Evolutionary conservation across 345 rosid genomes (phyloP).

Genomic region (Dimocarpus longan): DNA sequence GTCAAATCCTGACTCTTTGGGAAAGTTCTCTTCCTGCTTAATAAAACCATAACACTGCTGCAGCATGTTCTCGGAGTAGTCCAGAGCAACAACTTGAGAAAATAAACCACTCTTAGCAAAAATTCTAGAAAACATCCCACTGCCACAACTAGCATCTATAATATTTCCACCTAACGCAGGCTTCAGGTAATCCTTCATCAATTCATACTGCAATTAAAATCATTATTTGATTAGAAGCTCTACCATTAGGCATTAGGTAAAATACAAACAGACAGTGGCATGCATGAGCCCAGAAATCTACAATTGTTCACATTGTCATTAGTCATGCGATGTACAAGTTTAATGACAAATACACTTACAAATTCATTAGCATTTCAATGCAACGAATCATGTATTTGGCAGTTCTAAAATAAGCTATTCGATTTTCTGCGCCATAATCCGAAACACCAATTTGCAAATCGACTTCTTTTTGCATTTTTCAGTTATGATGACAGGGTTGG

Average conservation of each 20-base stretch:
- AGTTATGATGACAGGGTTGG: background rate
- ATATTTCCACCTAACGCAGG: constrained; percentile 82
- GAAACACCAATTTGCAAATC: background rate
- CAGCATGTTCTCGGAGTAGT: constrained; percentile 92
- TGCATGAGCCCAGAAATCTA: background rate
- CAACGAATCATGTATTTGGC: background rate
- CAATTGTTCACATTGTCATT: background rate
- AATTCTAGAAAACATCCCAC: constrained; percentile 81
- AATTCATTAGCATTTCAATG: background rate
- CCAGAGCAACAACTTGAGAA: constrained; percentile 75
- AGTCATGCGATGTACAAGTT: background rate
- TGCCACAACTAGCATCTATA: constrained; percentile 90
- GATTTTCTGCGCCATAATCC: background rate
- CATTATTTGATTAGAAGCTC: constrained; percentile 11
- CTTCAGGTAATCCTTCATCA: constrained; percentile 69
- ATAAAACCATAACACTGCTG: constrained; percentile 68
- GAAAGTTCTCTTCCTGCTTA: constrained; percentile 62
- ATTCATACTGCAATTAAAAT: constrained; percentile 60
- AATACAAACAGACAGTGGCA: constrained; percentile 3
- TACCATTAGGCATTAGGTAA: constrained; percentile 10
- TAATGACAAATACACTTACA: background rate
- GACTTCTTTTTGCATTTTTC: background rate
- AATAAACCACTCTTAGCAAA: constrained; percentile 74
- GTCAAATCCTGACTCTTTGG: constrained; percentile 56
- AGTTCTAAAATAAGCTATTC: constrained; percentile 1